A percentile compares a stretch with the other conserved stretches of the same genome.
Evolutionary conservation across 495 filamentous ascomycete species (phyloP).

Genomic region (Penicillium fimorum): DNA sequence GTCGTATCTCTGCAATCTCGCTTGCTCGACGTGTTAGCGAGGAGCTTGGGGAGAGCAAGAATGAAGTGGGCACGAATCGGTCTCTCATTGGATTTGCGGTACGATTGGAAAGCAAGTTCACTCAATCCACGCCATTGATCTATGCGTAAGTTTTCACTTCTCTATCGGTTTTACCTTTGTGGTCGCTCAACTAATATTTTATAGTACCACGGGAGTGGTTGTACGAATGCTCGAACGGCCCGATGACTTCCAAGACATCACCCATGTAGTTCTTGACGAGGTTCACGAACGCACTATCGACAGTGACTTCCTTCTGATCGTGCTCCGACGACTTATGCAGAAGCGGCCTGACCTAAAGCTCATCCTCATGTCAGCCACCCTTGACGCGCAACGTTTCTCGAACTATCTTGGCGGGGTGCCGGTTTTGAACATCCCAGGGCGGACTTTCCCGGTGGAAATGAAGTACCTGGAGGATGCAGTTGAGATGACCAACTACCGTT

Average conservation of each 20-base stretch:
- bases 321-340: slow-evolving; percentile 75
- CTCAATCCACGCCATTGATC: slow-evolving; percentile 73
- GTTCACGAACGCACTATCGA: slow-evolving; percentile 94
- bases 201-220: slow-evolving; percentile 73
- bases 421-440: slow-evolving; percentile 82
- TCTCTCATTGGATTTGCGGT: slow-evolving; percentile 95
- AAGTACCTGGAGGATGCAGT: slow-evolving; percentile 90
- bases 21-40: slow-evolving; percentile 88
- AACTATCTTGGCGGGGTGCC: slow-evolving; percentile 82
- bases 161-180: not conserved
- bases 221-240: slow-evolving; percentile 94
- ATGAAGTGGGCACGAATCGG: slow-evolving; percentile 73
- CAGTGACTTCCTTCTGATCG: slow-evolving; percentile 89
- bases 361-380: slow-evolving; percentile 93
- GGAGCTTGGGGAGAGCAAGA: slow-evolving; percentile 82
- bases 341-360: slow-evolving; percentile 74
- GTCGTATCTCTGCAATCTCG: slow-evolving; percentile 93
- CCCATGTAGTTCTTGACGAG: slow-evolving; percentile 91
- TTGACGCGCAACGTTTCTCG: slow-evolving; percentile 88
- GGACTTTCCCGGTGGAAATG: slow-evolving; percentile 87
- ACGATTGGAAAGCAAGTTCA: slow-evolving; percentile 82
- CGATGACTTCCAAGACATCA: slow-evolving; percentile 79
- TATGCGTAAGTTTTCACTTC: slow-evolving; percentile 59
- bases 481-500: slow-evolving; percentile 70
- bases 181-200: slow-evolving; percentile 9